phyloP scores from a whole-genome alignment of 2,329 filamentous ascomycete genomes.

The Calonectria crousiana region DNA sequence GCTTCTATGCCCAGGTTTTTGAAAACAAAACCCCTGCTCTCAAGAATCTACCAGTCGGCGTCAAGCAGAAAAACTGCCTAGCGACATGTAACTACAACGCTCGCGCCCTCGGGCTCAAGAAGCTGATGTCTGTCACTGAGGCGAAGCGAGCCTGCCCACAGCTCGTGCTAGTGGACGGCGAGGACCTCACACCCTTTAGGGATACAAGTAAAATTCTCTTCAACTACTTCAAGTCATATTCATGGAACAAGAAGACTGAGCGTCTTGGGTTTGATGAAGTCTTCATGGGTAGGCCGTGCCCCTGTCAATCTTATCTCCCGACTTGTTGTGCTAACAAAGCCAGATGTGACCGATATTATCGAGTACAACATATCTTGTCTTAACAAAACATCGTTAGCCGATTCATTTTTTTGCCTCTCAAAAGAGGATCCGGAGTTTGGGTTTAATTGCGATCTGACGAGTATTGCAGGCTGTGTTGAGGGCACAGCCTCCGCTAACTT shows the following conservation, averaged over 20 bases:
- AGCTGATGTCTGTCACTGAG: conserved; percentile 87
- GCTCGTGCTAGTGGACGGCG: conserved; percentile 85
- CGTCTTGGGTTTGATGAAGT: conserved; percentile 93
- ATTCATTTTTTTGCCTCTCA: conserved; percentile 86
- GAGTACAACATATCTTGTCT: conserved; percentile 82
- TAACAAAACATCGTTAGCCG: conserved; percentile 71
- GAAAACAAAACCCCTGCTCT: conserved; percentile 83
- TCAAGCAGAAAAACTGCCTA: conserved; percentile 93
- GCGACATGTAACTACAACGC: conserved; percentile 97
- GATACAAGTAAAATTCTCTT: conserved; percentile 88
- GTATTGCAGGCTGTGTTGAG: conserved; percentile 72
- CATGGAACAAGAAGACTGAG: conserved; percentile 85
- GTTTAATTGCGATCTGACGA: conserved; percentile 81
- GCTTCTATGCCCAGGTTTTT: conserved; percentile 94
- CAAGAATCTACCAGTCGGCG: conserved; percentile 79
- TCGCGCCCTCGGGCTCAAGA: conserved; percentile 77
- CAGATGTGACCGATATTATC: conserved; percentile 87
- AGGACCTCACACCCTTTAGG: conserved; percentile 87
- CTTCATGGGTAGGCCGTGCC: conserved; percentile 55
- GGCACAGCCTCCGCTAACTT: conserved; percentile 36
- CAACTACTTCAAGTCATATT: conserved; percentile 76
- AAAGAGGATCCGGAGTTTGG: conserved; percentile 80
- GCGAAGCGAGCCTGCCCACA: conserved; percentile 86
- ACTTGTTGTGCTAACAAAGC: not conserved
- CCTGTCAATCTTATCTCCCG: not conserved